These are phyloP conservation scores for Hippophae gyantsensis DNA, from an alignment of 306 rosid species.

Conservation along the genomic window DNA sequence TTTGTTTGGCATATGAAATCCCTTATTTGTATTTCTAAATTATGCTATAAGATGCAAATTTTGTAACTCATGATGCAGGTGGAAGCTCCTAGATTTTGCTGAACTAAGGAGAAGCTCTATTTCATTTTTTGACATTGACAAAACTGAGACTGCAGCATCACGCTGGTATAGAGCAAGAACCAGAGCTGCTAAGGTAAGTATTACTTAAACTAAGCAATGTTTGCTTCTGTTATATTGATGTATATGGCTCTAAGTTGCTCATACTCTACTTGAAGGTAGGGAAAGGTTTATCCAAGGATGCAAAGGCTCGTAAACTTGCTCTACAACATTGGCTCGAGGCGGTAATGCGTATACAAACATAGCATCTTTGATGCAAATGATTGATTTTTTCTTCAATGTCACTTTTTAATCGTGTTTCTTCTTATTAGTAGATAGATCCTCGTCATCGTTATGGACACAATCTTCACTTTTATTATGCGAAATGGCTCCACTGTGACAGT, in stretches of 20 bases:
- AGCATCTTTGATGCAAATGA: conserved; percentile 7
- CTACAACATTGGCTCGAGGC: conserved; percentile 95
- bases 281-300: conserved; percentile 76
- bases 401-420: conserved; percentile 7
- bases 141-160: conserved; percentile 63
- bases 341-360: conserved; percentile 33
- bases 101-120: conserved; percentile 75
- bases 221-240: conserved; percentile 1
- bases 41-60: conserved; percentile 1
- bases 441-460: conserved; percentile 94
- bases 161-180: conserved; percentile 79
- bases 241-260: conserved; percentile 13
- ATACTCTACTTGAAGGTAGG: conserved; percentile 46
- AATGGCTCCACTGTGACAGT: conserved; percentile 77
- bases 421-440: conserved; percentile 66
- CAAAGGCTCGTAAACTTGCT: conserved; percentile 74
- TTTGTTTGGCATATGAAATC: background rate
- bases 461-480: conserved; percentile 72
- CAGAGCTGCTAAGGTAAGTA: conserved; percentile 68
- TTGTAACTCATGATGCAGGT: conserved; percentile 33
- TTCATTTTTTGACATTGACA: conserved; percentile 74
- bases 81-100: conserved; percentile 79
- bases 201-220: background rate
- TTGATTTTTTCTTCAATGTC: conserved; percentile 13
- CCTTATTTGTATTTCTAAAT: background rate